Conservation (phyloP, 2,329 filamentous ascomycete species). For the Neonectria ditissima region DNA sequence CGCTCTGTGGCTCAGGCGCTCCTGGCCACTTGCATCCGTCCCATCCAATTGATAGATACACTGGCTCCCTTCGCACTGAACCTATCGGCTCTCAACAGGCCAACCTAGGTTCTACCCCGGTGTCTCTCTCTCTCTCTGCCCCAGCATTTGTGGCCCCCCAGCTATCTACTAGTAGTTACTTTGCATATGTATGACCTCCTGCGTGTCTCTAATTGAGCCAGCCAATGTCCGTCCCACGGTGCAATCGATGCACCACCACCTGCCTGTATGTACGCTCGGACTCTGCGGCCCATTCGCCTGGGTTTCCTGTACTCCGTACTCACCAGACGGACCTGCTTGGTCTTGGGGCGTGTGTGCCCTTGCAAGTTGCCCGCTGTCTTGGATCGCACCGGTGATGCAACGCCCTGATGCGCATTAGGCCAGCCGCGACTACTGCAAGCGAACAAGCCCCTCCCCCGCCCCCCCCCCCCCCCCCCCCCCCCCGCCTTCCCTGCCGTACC, state of each 20-base stretch:
- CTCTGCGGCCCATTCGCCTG: slow-evolving; percentile 32
- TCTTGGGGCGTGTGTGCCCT: neutral
- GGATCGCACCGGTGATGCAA: slow-evolving; percentile 10
- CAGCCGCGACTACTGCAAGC: slow-evolving; percentile 16
- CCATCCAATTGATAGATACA: too few species aligned
- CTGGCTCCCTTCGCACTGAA: too few species aligned
- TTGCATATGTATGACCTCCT: too few species aligned
- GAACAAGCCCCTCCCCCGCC: neutral
- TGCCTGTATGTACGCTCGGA: slow-evolving; percentile 37
- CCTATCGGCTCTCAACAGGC: too few species aligned
- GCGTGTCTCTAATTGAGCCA: slow-evolving; percentile 12
- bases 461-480: too few species aligned
- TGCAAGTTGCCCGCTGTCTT: slow-evolving; percentile 1
- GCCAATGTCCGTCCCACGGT: slow-evolving; percentile 13
- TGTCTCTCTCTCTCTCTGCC: slow-evolving; percentile 2
- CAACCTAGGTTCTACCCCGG: neutral
- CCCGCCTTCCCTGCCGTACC: too few species aligned
- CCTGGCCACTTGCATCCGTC: neutral
- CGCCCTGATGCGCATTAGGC: slow-evolving; percentile 20
- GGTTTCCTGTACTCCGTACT: slow-evolving; percentile 7
- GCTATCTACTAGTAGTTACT: too few species aligned
- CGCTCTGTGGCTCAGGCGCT: slow-evolving; percentile 17
- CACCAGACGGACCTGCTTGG: slow-evolving; percentile 9
- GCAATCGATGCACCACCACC: slow-evolving; percentile 5
- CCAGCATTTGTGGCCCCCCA: neutral